Conservation (phyloP, 495 filamentous ascomycete species). For the Sporormia fimetaria region DNA sequence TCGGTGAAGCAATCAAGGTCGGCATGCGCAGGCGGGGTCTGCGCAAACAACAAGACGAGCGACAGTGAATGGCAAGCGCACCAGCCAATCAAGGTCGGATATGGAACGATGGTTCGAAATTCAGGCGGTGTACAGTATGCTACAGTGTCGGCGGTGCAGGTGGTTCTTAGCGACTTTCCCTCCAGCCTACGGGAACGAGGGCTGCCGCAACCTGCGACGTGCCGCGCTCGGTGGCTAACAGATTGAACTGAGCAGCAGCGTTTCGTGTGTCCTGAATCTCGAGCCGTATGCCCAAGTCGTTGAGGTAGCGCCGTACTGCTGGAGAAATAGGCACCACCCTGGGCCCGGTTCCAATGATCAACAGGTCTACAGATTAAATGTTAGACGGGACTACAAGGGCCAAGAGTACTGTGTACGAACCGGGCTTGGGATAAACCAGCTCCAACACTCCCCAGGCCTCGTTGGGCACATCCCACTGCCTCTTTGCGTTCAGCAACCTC, state of each 20-base stretch:
- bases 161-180: constrained; percentile 32
- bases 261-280: constrained; percentile 90
- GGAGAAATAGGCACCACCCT: constrained; percentile 65
- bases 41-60: too few species aligned
- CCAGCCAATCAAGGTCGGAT: too few species aligned
- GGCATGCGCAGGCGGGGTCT: too few species aligned
- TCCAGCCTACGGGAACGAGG: constrained; percentile 77
- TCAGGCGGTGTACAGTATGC: too few species aligned
- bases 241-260: constrained; percentile 74
- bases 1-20: too few species aligned
- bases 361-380: constrained; percentile 49
- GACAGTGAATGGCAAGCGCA: too few species aligned
- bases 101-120: too few species aligned
- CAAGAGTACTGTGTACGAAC: constrained; percentile 23
- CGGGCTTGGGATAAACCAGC: constrained; percentile 81
- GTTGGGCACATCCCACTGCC: constrained; percentile 63
- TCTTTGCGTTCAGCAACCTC: constrained; percentile 56
- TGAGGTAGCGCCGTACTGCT: constrained; percentile 56
- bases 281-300: constrained; percentile 67
- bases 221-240: constrained; percentile 49
- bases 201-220: constrained; percentile 73
- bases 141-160: too few species aligned
- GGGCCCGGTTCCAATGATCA: constrained; percentile 78
- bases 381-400: background rate
- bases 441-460: constrained; percentile 68